Evolutionary conservation across 306 rosid species (phyloP).

Genomic region (Quercus ilex): DNA sequence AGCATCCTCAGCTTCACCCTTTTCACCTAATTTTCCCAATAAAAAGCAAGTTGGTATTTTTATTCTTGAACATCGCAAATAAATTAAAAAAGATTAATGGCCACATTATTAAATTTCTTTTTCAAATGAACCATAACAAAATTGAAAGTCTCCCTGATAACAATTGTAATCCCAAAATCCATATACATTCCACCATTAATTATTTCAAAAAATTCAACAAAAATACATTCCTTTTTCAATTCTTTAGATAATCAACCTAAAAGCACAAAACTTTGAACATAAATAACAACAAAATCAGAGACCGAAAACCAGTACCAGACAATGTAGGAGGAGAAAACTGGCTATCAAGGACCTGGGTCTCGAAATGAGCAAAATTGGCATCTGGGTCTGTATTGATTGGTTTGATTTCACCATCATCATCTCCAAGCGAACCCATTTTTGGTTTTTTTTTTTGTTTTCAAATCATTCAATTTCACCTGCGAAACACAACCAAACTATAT

Average conservation of each 20-base stretch:
- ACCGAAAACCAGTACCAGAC: slow-evolving; percentile 25
- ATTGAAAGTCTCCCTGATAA: neutral
- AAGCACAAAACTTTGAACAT: neutral
- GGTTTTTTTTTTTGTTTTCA: no score
- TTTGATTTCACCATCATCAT: slow-evolving; percentile 15
- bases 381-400: slow-evolving; percentile 9
- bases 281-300: neutral
- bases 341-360: slow-evolving; percentile 43
- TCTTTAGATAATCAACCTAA: neutral
- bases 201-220: neutral
- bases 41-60: no score
- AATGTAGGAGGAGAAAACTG: slow-evolving; percentile 22
- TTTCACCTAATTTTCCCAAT: slow-evolving; percentile 29
- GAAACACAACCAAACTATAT: neutral
- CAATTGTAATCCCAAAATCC: neutral
- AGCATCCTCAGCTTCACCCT: slow-evolving; percentile 12
- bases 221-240: neutral
- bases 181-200: neutral
- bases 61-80: no score
- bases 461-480: slow-evolving; percentile 13
- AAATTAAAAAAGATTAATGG: no score
- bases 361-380: slow-evolving; percentile 14
- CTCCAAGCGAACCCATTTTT: slow-evolving; percentile 32
- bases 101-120: neutral
- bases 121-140: neutral